Evolutionary conservation across 192 early-diverging fungal species (phyloP).

Genomic region (Coemansia sp.): DNA sequence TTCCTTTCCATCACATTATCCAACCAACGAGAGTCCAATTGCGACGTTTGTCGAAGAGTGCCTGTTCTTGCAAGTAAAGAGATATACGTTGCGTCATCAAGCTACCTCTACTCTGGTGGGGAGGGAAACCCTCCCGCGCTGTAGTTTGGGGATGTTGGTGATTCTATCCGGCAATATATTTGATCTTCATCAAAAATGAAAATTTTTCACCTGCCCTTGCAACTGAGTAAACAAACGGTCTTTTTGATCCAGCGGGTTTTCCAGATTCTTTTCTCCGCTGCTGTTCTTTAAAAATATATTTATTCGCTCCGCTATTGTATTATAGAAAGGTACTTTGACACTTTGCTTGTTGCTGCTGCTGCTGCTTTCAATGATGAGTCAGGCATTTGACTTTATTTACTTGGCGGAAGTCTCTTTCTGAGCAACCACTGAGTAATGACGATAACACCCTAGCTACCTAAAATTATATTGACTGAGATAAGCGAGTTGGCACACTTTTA

Average conservation of each 20-base stretch:
- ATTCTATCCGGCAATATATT: no score
- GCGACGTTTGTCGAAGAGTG: no score
- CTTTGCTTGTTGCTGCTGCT: neutral
- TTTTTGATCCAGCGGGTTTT: neutral
- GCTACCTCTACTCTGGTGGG: no score
- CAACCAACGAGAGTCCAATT: no score
- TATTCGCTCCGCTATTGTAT: neutral
- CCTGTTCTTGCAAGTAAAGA: no score
- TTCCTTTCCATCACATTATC: neutral
- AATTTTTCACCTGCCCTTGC: neutral
- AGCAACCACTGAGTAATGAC: slow-evolving; percentile 6
- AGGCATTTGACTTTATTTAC: slow-evolving; percentile 23
- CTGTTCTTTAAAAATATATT: neutral
- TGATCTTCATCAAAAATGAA: no score
- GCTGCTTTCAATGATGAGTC: slow-evolving; percentile 18
- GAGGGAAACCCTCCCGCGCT: no score
- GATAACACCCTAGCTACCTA: slow-evolving; percentile 16
- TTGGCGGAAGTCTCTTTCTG: slow-evolving; percentile 1
- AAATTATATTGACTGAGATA: slow-evolving; percentile 8
- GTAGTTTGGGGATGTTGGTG: no score
- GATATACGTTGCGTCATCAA: neutral
- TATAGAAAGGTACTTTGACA: neutral
- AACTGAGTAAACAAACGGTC: slow-evolving; percentile 1
- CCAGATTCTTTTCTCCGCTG: neutral
- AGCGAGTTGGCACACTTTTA: neutral